Conservation (phyloP, 805 yeast species). For the Ogataea neopini region DNA sequence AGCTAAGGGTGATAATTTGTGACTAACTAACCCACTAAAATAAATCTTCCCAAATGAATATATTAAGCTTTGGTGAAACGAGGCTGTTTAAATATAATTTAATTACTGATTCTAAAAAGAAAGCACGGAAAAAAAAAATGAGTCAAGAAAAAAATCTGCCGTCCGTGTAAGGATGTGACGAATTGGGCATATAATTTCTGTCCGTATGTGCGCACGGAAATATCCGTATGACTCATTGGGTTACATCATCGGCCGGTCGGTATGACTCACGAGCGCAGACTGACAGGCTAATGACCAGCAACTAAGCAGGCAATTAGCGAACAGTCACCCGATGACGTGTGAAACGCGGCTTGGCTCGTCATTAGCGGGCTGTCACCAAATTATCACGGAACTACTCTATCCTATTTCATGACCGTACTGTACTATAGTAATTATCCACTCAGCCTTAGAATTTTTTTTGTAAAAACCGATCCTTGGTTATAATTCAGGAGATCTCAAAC, state of each 20-base stretch:
- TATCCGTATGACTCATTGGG: neutral
- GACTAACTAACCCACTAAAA: neutral
- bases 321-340: no score
- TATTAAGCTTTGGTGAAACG: neutral
- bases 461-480: no score
- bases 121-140: constrained; percentile 4
- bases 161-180: constrained; percentile 4
- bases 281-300: no score
- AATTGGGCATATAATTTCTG: neutral
- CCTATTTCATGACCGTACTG: no score
- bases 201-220: neutral
- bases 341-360: no score
- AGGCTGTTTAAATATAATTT: neutral
- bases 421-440: no score
- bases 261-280: neutral
- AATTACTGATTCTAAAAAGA: neutral
- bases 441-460: no score
- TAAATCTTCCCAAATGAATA: neutral
- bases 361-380: no score
- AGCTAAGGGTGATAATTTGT: neutral
- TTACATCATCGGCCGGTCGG: neutral
- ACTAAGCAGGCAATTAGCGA: no score
- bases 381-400: no score
- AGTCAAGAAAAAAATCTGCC: constrained; percentile 3
- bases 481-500: no score